Conservation (phyloP, 2,329 filamentous ascomycete genomes). For the Monascus ruber region DNA sequence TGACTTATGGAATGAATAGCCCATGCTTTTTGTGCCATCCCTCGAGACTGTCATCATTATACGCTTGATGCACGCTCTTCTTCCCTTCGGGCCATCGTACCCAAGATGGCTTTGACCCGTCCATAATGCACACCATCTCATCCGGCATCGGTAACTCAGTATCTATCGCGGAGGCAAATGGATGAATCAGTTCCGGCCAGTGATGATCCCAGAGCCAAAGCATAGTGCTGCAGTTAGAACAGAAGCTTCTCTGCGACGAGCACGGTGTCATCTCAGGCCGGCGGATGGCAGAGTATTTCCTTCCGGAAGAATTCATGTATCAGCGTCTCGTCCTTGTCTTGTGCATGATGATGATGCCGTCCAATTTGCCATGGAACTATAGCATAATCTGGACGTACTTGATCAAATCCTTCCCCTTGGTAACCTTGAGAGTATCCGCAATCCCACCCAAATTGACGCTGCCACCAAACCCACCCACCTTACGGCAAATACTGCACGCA, state of each 20-base stretch:
- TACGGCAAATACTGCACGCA: constrained; percentile 40
- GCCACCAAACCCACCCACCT: constrained; percentile 35
- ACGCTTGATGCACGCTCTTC: constrained; percentile 31
- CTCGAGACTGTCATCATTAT: constrained; percentile 31
- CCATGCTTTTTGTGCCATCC: constrained; percentile 36
- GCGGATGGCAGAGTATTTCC: constrained; percentile 35
- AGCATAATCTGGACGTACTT: constrained; percentile 22
- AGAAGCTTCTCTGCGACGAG: constrained; percentile 37
- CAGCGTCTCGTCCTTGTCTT: not conserved
- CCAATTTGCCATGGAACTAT: not conserved
- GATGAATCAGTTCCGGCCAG: constrained; percentile 40
- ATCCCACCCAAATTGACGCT: constrained; percentile 37
- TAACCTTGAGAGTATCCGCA: constrained; percentile 30
- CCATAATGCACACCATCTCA: constrained; percentile 38
- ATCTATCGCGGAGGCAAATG: constrained; percentile 40
- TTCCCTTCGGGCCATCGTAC: constrained; percentile 38
- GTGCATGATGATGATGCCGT: not conserved
- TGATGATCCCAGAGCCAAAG: constrained; percentile 37
- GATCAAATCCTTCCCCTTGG: constrained; percentile 32
- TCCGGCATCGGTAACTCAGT: constrained; percentile 34
- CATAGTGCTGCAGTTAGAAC: constrained; percentile 37
- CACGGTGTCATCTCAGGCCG: constrained; percentile 12
- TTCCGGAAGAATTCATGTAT: constrained; percentile 7
- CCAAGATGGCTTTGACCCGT: constrained; percentile 34
- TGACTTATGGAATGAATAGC: constrained; percentile 12